Evolutionary conservation across 2,329 filamentous ascomycete species (phyloP), one percentile per base, ranked within the genome.

Genomic region (Paecilomyces variotii): DNA sequence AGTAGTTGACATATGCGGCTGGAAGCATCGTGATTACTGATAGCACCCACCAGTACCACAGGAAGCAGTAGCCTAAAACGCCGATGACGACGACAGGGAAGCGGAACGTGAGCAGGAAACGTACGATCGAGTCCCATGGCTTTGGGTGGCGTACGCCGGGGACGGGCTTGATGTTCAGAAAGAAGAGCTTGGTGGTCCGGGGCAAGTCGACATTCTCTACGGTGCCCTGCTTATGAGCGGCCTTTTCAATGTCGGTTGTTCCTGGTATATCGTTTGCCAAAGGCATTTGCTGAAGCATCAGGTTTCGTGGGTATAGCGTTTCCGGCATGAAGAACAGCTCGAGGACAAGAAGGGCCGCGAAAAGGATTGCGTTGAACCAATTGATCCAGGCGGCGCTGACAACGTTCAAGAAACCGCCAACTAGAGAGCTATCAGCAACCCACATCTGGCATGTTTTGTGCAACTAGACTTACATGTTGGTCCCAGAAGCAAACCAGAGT

Each of bases 41-140:
- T 10, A 82, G 61, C 4, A 82, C 72, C 81, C 81, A 84, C 80
- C 81, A 84, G 65, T 84, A 84, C 78, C 80, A 82, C 2, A 74
- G 66, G 61, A 82, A 84, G 62, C 75, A 79, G 67, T 81, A 85
- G 7, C 75, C 74, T 7, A 79, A 60, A 3, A 83, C 73, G 2
- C 77, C 68, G 7, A 83, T 68, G 0, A 74, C 70, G 0, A 84
- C 74, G 3, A 74, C 75, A 2, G 74, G 72, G 62, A 77, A 79
- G 57, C 73, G 74, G 64, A 79, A 83, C 2, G 78, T 78, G 58
- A 76, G 72, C 45, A 74, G 54, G 62, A 83, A 82, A 4, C 79
- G 74, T 14, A 76, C 60, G 3, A 78, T 55, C 0, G 79, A 74
- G 56, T 78, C 78, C 70, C 75, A 82, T 0, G 75, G 64, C 60